A percentile compares a stretch with the other conserved stretches of the same genome.
Evolutionary conservation across 768 basidiomycete species (phyloP).

Genomic region (Tylopilus rubrobrunneus): DNA sequence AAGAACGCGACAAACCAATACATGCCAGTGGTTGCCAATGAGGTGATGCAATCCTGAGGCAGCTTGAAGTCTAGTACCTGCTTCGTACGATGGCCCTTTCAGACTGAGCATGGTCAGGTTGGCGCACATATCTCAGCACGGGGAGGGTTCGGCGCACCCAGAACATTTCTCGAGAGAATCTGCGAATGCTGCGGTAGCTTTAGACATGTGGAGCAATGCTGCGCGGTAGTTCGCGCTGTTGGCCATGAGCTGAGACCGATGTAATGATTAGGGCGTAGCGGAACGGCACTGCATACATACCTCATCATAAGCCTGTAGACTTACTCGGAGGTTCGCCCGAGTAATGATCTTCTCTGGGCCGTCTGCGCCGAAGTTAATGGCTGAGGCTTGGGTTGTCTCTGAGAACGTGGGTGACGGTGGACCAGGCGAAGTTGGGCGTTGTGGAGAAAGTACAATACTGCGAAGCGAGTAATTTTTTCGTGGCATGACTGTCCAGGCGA

Average conservation of each 20-base stretch:
- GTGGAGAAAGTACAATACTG: conserved; percentile 46
- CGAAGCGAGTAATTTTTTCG: conserved; percentile 55
- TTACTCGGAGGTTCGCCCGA: conserved; percentile 69
- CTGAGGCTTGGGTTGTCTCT: conserved; percentile 74
- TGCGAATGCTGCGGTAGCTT: conserved; percentile 80
- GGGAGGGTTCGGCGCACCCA: conserved; percentile 45
- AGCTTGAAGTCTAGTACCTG: conserved; percentile 79
- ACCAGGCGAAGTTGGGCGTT: conserved; percentile 44
- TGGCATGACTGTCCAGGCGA: conserved; percentile 36
- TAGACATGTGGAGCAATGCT: conserved; percentile 77
- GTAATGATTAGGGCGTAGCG: conserved; percentile 10
- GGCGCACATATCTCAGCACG: not conserved
- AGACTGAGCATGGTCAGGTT: conserved; percentile 39
- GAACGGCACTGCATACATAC: conserved; percentile 40
- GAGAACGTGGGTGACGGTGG: conserved; percentile 85
- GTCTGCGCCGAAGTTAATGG: conserved; percentile 68
- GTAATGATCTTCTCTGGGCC: conserved; percentile 83
- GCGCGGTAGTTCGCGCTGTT: conserved; percentile 76
- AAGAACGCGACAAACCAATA: conserved; percentile 56
- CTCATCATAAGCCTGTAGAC: conserved; percentile 77
- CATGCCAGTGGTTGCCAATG: conserved; percentile 89
- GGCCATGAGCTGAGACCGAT: conserved; percentile 57
- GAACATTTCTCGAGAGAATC: conserved; percentile 83
- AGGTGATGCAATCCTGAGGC: conserved; percentile 88
- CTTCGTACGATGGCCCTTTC: conserved; percentile 77